A percentile compares a stretch with the other conserved stretches of the same genome.
These are phyloP conservation scores for Hordeum vulgare DNA, from an alignment of 176 grass and related monocot genomes.

Conservation along the genomic window MorexV3_pseudomolecules_assembly NC_058524.1:575536660-575537159, in stretches of 20 bases:
- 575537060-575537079: slow-evolving; percentile 46
- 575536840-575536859: slow-evolving; percentile 43
- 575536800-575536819: slow-evolving; percentile 40
- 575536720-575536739: slow-evolving; percentile 47
- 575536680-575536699: slow-evolving; percentile 47
- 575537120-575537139: slow-evolving; percentile 28
- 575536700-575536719: slow-evolving; percentile 40
- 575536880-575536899: slow-evolving; percentile 41
- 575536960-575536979: slow-evolving; percentile 53
- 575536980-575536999: slow-evolving; percentile 46
- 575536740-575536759: slow-evolving; percentile 41
- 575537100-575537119: slow-evolving; percentile 54
- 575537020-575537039: slow-evolving; percentile 42
- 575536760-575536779: slow-evolving; percentile 51
- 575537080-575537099: slow-evolving; percentile 80
- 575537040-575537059: slow-evolving; percentile 34
- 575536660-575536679: slow-evolving; percentile 58
- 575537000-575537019: slow-evolving; percentile 47
- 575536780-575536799: slow-evolving; percentile 35
- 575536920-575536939: slow-evolving; percentile 40
- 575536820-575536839: slow-evolving; percentile 32
- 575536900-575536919: slow-evolving; percentile 49
- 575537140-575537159: slow-evolving; percentile 33
- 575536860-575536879: slow-evolving; percentile 45
- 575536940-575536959: slow-evolving; percentile 47